Evolutionary conservation across 139 green algal species (phyloP).

Genomic region (Picochlorum sp.): DNA sequence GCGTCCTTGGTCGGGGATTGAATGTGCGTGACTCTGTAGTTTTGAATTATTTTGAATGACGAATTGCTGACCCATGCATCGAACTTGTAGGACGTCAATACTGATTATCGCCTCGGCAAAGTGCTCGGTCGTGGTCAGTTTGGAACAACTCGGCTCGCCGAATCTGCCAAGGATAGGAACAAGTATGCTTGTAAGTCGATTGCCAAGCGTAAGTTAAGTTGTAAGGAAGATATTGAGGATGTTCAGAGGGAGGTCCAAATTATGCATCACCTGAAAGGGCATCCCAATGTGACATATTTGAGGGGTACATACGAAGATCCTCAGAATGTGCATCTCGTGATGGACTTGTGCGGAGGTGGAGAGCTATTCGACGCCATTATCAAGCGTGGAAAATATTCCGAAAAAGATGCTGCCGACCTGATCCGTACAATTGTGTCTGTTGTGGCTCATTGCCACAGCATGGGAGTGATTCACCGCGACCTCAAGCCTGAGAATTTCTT

Average conservation of each 20-base stretch:
- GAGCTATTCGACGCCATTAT: slow-evolving; percentile 98
- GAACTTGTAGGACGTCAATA: slow-evolving; percentile 33
- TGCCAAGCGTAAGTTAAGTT: slow-evolving; percentile 66
- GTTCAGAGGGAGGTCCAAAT: slow-evolving; percentile 90
- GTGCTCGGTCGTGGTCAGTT: slow-evolving; percentile 48
- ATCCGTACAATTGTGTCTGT: slow-evolving; percentile 84
- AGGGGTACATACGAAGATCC: slow-evolving; percentile 70
- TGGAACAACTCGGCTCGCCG: slow-evolving; percentile 44
- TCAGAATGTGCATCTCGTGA: slow-evolving; percentile 72
- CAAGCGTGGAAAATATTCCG: slow-evolving; percentile 33
- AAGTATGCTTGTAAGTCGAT: slow-evolving; percentile 75
- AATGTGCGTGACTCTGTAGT: neutral
- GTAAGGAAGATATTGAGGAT: slow-evolving; percentile 88
- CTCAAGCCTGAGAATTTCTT: slow-evolving; percentile 97
- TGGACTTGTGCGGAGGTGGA: slow-evolving; percentile 84
- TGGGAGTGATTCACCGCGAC: slow-evolving; percentile 92
- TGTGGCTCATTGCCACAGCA: slow-evolving; percentile 86
- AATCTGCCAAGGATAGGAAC: slow-evolving; percentile 28
- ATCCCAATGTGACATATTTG: slow-evolving; percentile 71
- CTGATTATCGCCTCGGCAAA: slow-evolving; percentile 36
- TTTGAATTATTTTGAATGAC: neutral
- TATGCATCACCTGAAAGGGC: slow-evolving; percentile 82
- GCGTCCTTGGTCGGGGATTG: slow-evolving; percentile 3
- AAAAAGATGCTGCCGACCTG: slow-evolving; percentile 72
- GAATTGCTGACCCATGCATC: neutral